phyloP scores from a whole-genome alignment of 495 filamentous ascomycete species.

The Antarctomyces pellizariae region DNA sequence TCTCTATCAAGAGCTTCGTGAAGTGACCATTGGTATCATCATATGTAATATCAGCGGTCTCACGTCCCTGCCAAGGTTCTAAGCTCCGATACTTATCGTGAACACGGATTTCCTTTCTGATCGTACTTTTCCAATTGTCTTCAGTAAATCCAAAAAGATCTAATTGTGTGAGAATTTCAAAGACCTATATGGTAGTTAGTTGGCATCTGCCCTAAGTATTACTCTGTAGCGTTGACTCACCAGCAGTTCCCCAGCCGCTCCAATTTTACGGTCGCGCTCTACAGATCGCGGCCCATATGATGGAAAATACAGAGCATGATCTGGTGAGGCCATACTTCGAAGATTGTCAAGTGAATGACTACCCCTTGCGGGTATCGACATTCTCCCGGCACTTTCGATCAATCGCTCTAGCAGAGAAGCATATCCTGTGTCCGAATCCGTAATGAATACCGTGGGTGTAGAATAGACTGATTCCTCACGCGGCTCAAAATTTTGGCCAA shows the following conservation, averaged over 20 bases:
- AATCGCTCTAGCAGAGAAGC: too few relatives aligned
- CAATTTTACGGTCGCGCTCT: too few relatives aligned
- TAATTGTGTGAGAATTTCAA: constrained; percentile 18
- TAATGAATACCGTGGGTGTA: too few relatives aligned
- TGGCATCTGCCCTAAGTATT: not conserved
- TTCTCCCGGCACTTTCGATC: too few relatives aligned
- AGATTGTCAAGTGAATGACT: too few relatives aligned
- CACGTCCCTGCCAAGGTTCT: constrained; percentile 15
- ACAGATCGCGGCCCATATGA: too few relatives aligned
- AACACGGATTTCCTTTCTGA: constrained; percentile 15
- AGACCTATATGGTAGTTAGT: constrained; percentile 14
- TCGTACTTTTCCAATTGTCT: constrained; percentile 22
- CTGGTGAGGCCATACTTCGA: too few relatives aligned
- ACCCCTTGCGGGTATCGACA: too few relatives aligned
- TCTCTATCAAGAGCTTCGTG: constrained; percentile 15
- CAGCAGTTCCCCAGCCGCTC: constrained; percentile 22
- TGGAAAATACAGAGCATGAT: too few relatives aligned
- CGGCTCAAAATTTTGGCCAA: too few relatives aligned
- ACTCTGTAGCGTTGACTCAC: constrained; percentile 9
- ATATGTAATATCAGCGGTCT: constrained; percentile 22
- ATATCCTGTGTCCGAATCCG: too few relatives aligned
- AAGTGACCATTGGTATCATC: constrained; percentile 14
- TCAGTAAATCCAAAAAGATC: constrained; percentile 13
- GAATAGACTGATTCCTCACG: too few relatives aligned
- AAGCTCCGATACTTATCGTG: constrained; percentile 19